A percentile compares a stretch with the other conserved stretches of the same genome.
These are phyloP conservation scores for Citrullus mucosospermus DNA, from an alignment of 306 rosid genomes.

Conservation along the genomic window DNA sequence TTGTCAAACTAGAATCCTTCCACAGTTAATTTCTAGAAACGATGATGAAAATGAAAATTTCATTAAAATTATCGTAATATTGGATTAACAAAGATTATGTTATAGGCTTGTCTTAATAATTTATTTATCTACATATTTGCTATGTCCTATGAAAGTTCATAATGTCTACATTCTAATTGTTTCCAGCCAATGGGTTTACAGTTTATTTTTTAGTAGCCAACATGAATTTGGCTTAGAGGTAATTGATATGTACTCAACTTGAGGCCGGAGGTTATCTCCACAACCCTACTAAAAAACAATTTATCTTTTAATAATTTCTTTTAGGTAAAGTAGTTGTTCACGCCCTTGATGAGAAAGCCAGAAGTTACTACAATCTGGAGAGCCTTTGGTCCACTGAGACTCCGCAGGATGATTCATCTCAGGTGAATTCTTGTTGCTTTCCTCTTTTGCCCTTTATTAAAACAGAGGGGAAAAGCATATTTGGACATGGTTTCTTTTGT, in stretches of 20 bases:
- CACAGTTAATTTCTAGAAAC: background rate
- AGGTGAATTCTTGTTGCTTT: slow-evolving; percentile 22
- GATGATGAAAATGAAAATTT: background rate
- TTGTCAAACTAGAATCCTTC: background rate
- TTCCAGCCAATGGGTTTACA: background rate
- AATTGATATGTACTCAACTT: too few species aligned
- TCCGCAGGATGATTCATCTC: slow-evolving; percentile 34
- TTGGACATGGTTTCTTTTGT: background rate
- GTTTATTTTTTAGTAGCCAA: background rate
- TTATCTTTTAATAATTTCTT: background rate
- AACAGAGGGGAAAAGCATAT: background rate
- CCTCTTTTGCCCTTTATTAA: background rate
- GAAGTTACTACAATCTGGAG: slow-evolving; percentile 88
- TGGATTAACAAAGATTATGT: background rate
- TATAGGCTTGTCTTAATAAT: background rate
- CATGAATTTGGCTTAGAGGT: background rate
- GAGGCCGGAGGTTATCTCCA: background rate
- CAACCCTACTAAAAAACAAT: background rate
- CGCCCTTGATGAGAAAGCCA: slow-evolving; percentile 92
- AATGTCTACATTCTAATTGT: background rate
- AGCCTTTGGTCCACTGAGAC: slow-evolving; percentile 45
- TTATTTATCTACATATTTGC: background rate
- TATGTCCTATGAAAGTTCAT: background rate
- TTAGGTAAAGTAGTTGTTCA: slow-evolving; percentile 79
- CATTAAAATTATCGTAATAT: background rate